Evolutionary conservation across 1,284 basidiomycete species (phyloP).

Genomic region (Ganoderma meredithae): DNA sequence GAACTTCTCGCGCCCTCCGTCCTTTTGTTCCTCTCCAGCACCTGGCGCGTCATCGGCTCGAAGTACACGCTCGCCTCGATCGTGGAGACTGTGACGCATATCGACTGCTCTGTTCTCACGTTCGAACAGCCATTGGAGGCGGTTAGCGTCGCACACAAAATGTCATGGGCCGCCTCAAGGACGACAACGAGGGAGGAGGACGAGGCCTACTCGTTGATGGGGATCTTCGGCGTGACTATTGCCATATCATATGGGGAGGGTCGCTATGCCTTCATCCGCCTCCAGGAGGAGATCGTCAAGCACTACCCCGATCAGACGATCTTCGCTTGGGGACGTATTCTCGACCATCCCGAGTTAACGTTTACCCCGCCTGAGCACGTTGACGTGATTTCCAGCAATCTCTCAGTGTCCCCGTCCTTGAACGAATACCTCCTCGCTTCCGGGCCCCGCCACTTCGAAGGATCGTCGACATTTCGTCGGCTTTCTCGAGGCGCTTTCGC

Average conservation of each 20-base stretch:
- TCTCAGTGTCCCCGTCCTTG: background rate
- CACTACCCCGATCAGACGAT: slow-evolving; percentile 18
- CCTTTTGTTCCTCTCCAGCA: slow-evolving; percentile 12
- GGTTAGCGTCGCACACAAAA: slow-evolving; percentile 12
- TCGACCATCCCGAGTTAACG: background rate
- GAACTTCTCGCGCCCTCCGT: slow-evolving; percentile 12
- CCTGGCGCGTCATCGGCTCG: slow-evolving; percentile 13
- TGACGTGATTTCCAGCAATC: background rate
- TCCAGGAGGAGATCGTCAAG: slow-evolving; percentile 21
- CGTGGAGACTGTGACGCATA: slow-evolving; percentile 9
- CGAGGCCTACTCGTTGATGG: slow-evolving; percentile 22
- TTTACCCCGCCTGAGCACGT: background rate
- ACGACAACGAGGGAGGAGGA: slow-evolving; percentile 12
- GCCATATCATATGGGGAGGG: slow-evolving; percentile 17
- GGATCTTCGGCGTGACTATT: slow-evolving; percentile 19
- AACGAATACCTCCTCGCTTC: slow-evolving; percentile 13
- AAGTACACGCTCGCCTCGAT: slow-evolving; percentile 10
- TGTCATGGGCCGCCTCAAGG: slow-evolving; percentile 19
- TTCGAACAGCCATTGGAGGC: background rate
- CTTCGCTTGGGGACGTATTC: slow-evolving; percentile 18
- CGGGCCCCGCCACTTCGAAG: slow-evolving; percentile 19
- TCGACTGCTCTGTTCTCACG: slow-evolving; percentile 2
- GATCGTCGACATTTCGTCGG: slow-evolving; percentile 9
- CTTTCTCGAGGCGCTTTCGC: slow-evolving; percentile 15
- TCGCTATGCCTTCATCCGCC: slow-evolving; percentile 15